Base-by-base conservation (phyloP, 768 basidiomycete species). In the Podaxis mareebaensis region DNA sequence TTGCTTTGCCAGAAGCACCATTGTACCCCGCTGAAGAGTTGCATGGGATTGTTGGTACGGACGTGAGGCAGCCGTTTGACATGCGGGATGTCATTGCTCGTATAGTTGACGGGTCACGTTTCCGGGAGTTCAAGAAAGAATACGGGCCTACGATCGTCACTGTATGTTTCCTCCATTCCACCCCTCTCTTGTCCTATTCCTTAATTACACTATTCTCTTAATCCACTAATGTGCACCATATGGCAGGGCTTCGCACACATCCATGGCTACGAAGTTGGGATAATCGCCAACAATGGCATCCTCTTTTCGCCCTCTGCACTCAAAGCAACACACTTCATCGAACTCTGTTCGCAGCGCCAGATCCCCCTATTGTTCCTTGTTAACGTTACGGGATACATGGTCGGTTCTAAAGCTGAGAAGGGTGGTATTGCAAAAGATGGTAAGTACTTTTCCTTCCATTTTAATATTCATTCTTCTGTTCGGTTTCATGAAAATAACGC, bases 371-470 rank as follows among this genome's bases (percentile, higher is more conserved):
- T 98, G 20, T 98, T 97, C 82, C 83, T 98, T 46, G 95, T 96
- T 51, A 98, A 98, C 70, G 93, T 97, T n/a, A 93, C 93, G 2
- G 93, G 92, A 12, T 98, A 97, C 70, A 98, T 97, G 95, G 95
- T 98, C 3, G 95, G 95, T 4, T 95, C 92, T 4, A 96, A 95
- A 67, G 96, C 96, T 20, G 95, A 98, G 77, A 85, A 85, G 68
- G 95, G 93, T 2, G 95, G 95, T 0, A 98, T 98, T 67, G 95
- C 95, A 4, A 96, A 96, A 76, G 94, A 97, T 71, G 92, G 92
- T 78, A 62, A 61, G 74, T 67, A 48, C 49, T 51, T 10, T 20
- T 3, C 3, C 60, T 40, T 62, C 48, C 53, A 36, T 36, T 22
- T 51, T 20, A 22, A 20, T 13, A 33, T 33, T 33, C 33, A 0